Percentiles rank a stretch among this genome's conserved stretches.
These are phyloP conservation scores for Saccharomycopsis fermentans DNA, from an alignment of 805 yeast genomes.

Conservation along the genomic window DNA sequence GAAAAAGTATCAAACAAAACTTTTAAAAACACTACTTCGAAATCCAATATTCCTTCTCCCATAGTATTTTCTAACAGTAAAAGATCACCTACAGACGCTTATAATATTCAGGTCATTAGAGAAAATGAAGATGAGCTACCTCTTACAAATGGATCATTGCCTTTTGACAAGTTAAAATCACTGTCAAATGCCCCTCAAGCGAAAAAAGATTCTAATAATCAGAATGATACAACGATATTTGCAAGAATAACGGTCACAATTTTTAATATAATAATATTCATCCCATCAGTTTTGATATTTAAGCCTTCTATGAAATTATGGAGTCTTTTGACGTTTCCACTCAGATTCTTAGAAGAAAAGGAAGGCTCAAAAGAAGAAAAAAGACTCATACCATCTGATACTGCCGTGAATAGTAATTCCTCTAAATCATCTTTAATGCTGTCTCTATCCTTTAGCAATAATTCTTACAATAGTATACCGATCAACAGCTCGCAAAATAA, in stretches of 20 bases:
- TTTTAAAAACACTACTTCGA: background rate
- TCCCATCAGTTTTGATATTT: conserved; percentile 41
- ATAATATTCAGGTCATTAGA: background rate
- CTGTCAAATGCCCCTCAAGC: background rate
- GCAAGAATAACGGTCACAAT: conserved; percentile 18
- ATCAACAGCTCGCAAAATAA: background rate
- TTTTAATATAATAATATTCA: conserved; percentile 30
- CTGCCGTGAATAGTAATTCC: background rate
- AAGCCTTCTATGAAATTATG: conserved; percentile 42
- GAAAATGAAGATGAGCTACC: background rate
- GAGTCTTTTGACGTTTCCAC: conserved; percentile 47
- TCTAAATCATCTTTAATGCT: background rate
- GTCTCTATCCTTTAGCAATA: background rate
- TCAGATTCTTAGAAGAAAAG: conserved; percentile 31
- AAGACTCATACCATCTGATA: background rate
- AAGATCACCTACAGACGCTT: background rate
- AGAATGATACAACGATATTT: background rate
- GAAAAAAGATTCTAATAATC: background rate
- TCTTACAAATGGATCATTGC: background rate
- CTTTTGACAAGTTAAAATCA: background rate
- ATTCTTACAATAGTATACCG: background rate
- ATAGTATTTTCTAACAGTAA: background rate
- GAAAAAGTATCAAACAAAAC: background rate
- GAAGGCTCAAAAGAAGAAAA: conserved; percentile 1
- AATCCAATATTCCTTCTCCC: background rate